Base-by-base conservation (phyloP, 208 protist genomes). In the Leishmania mexicana region DNA sequence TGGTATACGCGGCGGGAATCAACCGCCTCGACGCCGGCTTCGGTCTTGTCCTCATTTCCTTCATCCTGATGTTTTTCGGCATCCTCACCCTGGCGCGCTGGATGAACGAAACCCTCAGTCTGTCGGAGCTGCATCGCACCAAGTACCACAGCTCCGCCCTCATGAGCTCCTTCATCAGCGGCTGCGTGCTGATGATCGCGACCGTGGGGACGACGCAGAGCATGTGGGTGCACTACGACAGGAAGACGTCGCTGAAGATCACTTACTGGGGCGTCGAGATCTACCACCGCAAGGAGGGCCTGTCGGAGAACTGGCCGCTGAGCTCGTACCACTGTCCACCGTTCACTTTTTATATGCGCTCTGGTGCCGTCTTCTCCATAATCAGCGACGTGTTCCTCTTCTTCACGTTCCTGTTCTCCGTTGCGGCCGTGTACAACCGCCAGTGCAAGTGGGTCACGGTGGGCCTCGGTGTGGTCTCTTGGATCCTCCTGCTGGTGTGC, bases 11-110 rank as follows among this genome's bases (percentile, higher is more conserved):
- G 47, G 21, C 79, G 49, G 62, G 57, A 71, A 78, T 92, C 57
- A 90, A 84, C 79, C 86, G 87, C 76, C 87, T 93, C 47, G 81
- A 88, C 85, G 83, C 84, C 60, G 89, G 86, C 64, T 90, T 93
- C 62, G 40, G 64, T 21, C 85, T 93, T 31, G 74, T 79, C 83
- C 79, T 90, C 81, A 77, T 68, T 53, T 71, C 80, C 67, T 93
- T 90, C 73, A 83, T 65, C 24, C 74, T 93, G 47, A 84, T 89
- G 84, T 51, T 90, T 47, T 81, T 90, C 67, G 85, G 76, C 71
- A 28, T 77, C 54, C 40, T 90, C 40, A 57, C 73, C n/a, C 57
- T 87, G 71, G 51, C 70, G 40, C 89, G 86, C 78, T 93, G 86
- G 85, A 71, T 86, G 53, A 75, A 51, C 72, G 60, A 7, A 7